Evolutionary conservation across 2,329 filamentous ascomycete species (phyloP).

Genomic region (Tympanopsis confertula): DNA sequence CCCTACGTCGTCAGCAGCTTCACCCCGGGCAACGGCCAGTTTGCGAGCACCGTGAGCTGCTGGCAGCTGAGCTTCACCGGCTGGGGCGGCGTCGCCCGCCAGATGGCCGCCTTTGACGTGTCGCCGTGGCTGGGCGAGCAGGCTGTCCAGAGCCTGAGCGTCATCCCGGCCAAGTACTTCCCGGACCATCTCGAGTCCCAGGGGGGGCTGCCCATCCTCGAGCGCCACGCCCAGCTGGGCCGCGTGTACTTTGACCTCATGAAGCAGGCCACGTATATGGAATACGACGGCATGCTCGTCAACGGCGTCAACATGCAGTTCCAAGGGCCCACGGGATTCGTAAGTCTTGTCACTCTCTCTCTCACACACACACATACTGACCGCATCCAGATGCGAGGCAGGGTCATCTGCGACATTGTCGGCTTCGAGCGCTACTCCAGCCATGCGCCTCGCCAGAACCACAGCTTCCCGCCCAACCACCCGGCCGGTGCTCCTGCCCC

Average conservation of each 20-base stretch:
- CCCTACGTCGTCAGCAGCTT: slow-evolving; percentile 27
- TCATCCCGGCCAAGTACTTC: slow-evolving; percentile 31
- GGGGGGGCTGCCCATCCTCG: slow-evolving; percentile 15
- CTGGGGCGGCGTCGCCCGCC: slow-evolving; percentile 21
- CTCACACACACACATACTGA: neutral
- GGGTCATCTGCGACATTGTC: slow-evolving; percentile 29
- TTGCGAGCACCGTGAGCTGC: slow-evolving; percentile 15
- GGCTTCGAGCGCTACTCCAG: slow-evolving; percentile 23
- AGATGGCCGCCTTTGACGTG: slow-evolving; percentile 22
- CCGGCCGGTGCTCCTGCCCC: slow-evolving; percentile 2
- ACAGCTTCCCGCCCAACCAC: slow-evolving; percentile 3
- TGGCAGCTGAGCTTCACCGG: slow-evolving; percentile 27
- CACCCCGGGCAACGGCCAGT: neutral
- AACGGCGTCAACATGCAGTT: slow-evolving; percentile 12
- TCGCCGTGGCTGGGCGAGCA: slow-evolving; percentile 29
- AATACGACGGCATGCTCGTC: slow-evolving; percentile 29
- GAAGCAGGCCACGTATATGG: slow-evolving; percentile 30
- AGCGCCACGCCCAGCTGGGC: slow-evolving; percentile 26
- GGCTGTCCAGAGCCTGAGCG: slow-evolving; percentile 23
- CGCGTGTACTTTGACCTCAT: slow-evolving; percentile 33
- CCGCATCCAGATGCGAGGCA: slow-evolving; percentile 18
- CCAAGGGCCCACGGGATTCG: slow-evolving; percentile 12
- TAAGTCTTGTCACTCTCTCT: too few relatives aligned
- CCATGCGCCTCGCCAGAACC: slow-evolving; percentile 11
- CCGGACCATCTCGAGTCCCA: slow-evolving; percentile 17